Conservation (phyloP, 352 stramenopile genomes). For the Pythium sukuiense region DNA sequence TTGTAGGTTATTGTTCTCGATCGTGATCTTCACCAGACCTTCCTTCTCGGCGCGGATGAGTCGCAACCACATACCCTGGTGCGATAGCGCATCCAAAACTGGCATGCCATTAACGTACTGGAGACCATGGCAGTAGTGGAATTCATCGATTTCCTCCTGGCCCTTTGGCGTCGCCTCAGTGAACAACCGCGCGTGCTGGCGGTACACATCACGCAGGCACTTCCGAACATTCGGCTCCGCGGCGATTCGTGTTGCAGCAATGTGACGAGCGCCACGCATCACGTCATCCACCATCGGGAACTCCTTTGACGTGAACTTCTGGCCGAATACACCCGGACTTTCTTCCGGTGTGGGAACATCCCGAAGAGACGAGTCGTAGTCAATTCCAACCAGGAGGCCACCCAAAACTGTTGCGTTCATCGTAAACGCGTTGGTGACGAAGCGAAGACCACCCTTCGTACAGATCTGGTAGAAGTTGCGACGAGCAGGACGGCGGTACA, state of each 20-base stretch:
- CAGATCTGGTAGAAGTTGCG: conserved; percentile 90
- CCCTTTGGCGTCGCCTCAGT: conserved; percentile 82
- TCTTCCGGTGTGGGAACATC: conserved; percentile 78
- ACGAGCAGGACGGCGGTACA: conserved; percentile 74
- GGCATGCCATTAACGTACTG: conserved; percentile 87
- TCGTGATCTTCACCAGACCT: conserved; percentile 69
- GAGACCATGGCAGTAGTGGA: conserved; percentile 84
- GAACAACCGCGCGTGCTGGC: conserved; percentile 68
- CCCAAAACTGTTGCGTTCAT: conserved; percentile 86
- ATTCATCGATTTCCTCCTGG: conserved; percentile 87
- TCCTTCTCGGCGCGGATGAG: conserved; percentile 83
- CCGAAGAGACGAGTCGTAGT: conserved; percentile 63
- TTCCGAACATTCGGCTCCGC: conserved; percentile 85
- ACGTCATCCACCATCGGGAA: conserved; percentile 86
- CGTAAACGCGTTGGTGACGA: conserved; percentile 73
- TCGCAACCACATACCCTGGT: conserved; percentile 76
- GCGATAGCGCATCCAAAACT: conserved; percentile 75
- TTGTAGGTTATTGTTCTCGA: conserved; percentile 82
- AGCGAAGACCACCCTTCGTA: conserved; percentile 77
- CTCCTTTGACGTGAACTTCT: conserved; percentile 82
- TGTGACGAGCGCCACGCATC: conserved; percentile 87
- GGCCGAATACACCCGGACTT: conserved; percentile 60
- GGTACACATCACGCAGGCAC: conserved; percentile 82
- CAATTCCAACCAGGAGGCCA: conserved; percentile 69
- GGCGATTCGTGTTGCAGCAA: conserved; percentile 82